Conservation (phyloP, 2,329 filamentous ascomycete genomes). For the Dissoconium aciculare region DNA sequence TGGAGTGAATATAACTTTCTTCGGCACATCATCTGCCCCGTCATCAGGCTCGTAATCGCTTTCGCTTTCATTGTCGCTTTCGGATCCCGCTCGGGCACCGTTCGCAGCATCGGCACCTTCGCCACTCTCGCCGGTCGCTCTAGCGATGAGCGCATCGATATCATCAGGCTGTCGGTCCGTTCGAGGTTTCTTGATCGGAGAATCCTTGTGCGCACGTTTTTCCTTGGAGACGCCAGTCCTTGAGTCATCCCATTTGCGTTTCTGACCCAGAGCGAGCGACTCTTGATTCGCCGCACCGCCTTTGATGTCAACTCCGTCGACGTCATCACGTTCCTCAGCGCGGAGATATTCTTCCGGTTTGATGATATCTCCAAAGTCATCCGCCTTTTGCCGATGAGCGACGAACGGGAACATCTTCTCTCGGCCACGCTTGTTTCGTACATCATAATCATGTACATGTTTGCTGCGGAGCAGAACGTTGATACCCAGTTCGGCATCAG, state of each 20-base stretch:
- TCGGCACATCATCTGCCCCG: slow-evolving; percentile 46
- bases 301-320: slow-evolving; percentile 49
- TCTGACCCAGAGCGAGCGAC: slow-evolving; percentile 55
- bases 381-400: slow-evolving; percentile 59
- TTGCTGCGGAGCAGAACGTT: slow-evolving; percentile 73
- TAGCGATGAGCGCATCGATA: slow-evolving; percentile 22
- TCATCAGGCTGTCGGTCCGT: slow-evolving; percentile 21
- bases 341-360: slow-evolving; percentile 85
- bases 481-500: slow-evolving; percentile 79
- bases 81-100: slow-evolving; percentile 12
- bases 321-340: slow-evolving; percentile 75
- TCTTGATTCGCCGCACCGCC: slow-evolving; percentile 34
- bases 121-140: slow-evolving; percentile 16
- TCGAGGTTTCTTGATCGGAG: slow-evolving; percentile 10
- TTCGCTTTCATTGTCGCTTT: slow-evolving; percentile 32
- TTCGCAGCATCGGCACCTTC: slow-evolving; percentile 7
- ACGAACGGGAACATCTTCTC: slow-evolving; percentile 87
- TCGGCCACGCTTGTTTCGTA: slow-evolving; percentile 76
- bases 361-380: slow-evolving; percentile 91
- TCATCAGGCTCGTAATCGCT: slow-evolving; percentile 38
- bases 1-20: slow-evolving; percentile 54
- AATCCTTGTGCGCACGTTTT: slow-evolving; percentile 47
- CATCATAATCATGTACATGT: slow-evolving; percentile 84
- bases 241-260: slow-evolving; percentile 78
- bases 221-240: slow-evolving; percentile 22